phyloP scores from a whole-genome alignment of 2,329 filamentous ascomycete species.

The Calonectria naviculata region DNA sequence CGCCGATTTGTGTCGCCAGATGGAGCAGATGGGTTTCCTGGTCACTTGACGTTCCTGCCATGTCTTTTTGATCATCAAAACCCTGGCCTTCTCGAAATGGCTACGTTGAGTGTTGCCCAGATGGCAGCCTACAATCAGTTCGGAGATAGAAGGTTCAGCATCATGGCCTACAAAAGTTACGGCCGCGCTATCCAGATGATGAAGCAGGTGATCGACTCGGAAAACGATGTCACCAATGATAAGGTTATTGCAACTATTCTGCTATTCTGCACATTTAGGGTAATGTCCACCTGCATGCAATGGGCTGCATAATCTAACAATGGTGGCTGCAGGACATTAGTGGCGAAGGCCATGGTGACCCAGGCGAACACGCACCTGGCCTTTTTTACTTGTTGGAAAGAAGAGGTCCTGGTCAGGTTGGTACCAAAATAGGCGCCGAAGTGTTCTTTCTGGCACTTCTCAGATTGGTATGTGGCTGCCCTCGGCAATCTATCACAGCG shows the following conservation, averaged over 20 bases:
- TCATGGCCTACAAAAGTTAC: conserved; percentile 43
- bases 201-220: conserved; percentile 39
- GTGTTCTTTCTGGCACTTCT: conserved; percentile 44
- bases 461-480: conserved; percentile 40
- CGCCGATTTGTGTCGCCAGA: conserved; percentile 46
- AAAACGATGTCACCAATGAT: conserved; percentile 41
- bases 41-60: conserved; percentile 47
- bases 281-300: neutral
- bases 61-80: conserved; percentile 40
- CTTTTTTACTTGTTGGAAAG: conserved; percentile 47
- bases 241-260: conserved; percentile 44
- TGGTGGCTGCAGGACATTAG: conserved; percentile 41
- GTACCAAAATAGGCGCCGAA: conserved; percentile 42
- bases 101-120: conserved; percentile 47
- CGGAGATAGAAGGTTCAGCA: conserved; percentile 40
- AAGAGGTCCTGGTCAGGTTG: conserved; percentile 44
- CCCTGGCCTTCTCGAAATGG: conserved; percentile 42
- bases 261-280: conserved; percentile 45
- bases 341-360: conserved; percentile 42
- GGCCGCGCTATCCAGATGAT: conserved; percentile 42
- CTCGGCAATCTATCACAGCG: neutral
- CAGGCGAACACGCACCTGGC: conserved; percentile 45
- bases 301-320: neutral
- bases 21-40: conserved; percentile 43
- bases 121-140: conserved; percentile 48